Base-by-base conservation (phyloP, 1,284 basidiomycete species). In the Cronartium quercuum region DNA sequence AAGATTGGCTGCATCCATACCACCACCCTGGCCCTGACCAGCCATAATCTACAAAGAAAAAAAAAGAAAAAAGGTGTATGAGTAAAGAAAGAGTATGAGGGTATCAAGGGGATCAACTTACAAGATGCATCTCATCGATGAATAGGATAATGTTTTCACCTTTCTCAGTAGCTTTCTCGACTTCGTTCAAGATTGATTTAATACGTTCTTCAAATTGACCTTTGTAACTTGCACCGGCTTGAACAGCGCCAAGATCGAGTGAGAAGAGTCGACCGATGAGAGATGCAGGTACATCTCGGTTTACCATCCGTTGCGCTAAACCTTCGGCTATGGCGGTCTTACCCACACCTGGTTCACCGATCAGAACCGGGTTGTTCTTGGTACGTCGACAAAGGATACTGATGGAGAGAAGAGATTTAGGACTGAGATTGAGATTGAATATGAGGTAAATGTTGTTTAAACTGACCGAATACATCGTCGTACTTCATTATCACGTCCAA, bases 181-280 rank as follows among this genome's bases (percentile, higher is more conserved):
- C 89, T 83, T 98, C 96, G 82, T 82, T 80, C 24, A 76, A 68
- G 44, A 76, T 92, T 13, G 90, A 85, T 83, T 97, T 98, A 83
- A 98, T 88, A 64, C 95, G 90, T 82, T 98, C 95, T 83, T 98
- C 95, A 83, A 94, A 98, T 83, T 98, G 93, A 76, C 94, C 94
- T 82, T 92, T 93, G 85, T 92, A 95, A 58, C 77, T 80, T 42
- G 93, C 94, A 68, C 95, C 93, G 6, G 94, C 92, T 90, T 94
- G 95, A 76, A 97, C 86, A 0, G 94, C 91, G 78, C 93, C 95
- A 88, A 97, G 91, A 82, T 97, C 94, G 34, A 94, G 85, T 7
- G 68, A 78, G 76, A 89, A 91, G 57, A 82, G 82, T 68, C 82
- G 87, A 44, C 88, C 88, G 69, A 96, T 85, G 37, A 96, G 86